These are phyloP conservation scores for Rhododendron kiyosumense DNA, from an alignment of 148 eudicot genomes.

Conservation along the genomic window DNA sequence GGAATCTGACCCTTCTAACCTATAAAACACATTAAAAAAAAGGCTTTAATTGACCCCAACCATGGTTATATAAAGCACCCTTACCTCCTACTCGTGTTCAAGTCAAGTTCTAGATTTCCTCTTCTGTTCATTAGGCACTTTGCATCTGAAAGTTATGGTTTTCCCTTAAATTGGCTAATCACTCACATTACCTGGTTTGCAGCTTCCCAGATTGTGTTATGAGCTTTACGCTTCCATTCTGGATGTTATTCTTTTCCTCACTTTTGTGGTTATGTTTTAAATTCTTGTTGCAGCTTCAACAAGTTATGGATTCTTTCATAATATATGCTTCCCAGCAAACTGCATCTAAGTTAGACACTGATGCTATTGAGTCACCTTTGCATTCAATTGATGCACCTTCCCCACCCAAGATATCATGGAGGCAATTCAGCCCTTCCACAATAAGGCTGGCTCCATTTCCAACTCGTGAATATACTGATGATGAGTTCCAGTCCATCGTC, in stretches of 20 bases:
- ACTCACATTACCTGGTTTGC: not conserved
- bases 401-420: conserved; percentile 45
- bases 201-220: not conserved
- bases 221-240: not conserved
- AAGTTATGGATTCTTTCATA: conserved; percentile 86
- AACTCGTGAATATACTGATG: conserved; percentile 94
- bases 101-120: not conserved
- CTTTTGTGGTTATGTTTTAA: not conserved
- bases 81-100: not conserved
- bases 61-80: not conserved
- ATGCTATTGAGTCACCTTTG: conserved; percentile 24
- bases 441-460: conserved; percentile 93
- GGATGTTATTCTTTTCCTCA: not conserved
- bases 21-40: not conserved
- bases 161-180: not conserved
- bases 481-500: conserved; percentile 92
- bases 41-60: not conserved
- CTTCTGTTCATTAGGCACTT: not conserved
- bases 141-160: not conserved
- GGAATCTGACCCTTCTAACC: not conserved
- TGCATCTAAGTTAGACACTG: conserved; percentile 20
- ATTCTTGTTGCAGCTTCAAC: conserved; percentile 78
- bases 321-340: conserved; percentile 66
- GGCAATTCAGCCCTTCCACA: conserved; percentile 66
- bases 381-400: conserved; percentile 24